These are phyloP conservation scores for Allium fistulosum DNA, from an alignment of 106 monocot genomes.

Conservation along the genomic window DNA sequence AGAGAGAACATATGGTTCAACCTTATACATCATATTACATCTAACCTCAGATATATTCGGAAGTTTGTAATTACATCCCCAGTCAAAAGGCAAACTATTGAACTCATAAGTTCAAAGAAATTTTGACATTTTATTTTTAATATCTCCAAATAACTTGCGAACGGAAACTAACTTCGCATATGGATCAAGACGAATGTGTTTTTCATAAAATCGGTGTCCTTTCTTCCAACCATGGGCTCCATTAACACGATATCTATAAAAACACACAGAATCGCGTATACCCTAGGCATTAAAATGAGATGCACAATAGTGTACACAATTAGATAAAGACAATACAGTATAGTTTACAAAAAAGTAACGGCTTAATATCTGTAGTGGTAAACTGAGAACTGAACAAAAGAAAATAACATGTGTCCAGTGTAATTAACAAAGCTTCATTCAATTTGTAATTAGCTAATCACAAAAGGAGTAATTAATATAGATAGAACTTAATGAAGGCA, in stretches of 20 bases:
- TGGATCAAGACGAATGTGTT: conserved; percentile 71
- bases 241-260: conserved; percentile 73
- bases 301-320: neutral
- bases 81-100: conserved; percentile 57
- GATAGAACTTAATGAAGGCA: too few species aligned
- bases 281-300: conserved; percentile 31
- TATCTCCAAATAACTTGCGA: conserved; percentile 74
- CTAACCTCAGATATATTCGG: conserved; percentile 89
- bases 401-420: too few species aligned
- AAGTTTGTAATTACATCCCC: conserved; percentile 80
- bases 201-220: conserved; percentile 83
- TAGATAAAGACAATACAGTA: neutral
- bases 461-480: too few species aligned
- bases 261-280: conserved; percentile 57
- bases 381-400: too few species aligned
- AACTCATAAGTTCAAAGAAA: conserved; percentile 90
- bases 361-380: too few species aligned
- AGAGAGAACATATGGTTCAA: neutral
- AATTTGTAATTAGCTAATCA: too few species aligned
- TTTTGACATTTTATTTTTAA: conserved; percentile 33
- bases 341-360: neutral
- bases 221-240: conserved; percentile 64
- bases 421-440: too few species aligned
- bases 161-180: conserved; percentile 91
- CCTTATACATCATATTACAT: neutral